Evolutionary conservation across 2,329 filamentous ascomycete genomes (phyloP).

Genomic region (Biscogniauxia sp.): DNA sequence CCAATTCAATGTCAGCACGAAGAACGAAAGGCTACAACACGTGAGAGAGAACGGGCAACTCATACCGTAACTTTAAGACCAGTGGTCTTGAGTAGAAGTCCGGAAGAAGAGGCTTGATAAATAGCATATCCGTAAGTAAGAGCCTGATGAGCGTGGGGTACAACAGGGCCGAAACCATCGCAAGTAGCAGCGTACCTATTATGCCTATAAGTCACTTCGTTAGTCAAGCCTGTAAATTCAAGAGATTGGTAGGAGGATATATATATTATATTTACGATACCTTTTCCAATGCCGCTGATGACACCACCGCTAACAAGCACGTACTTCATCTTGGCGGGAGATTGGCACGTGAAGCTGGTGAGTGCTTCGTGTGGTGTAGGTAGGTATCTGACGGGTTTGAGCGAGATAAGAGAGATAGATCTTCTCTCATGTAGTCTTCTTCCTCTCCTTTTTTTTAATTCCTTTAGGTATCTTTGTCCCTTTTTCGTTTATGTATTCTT

Average conservation of each 20-base stretch:
- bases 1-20: not conserved
- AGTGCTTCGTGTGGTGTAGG: not conserved
- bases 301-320: constrained; percentile 76
- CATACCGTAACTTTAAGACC: constrained; percentile 70
- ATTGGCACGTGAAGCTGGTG: not conserved
- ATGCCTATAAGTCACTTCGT: constrained; percentile 12
- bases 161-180: not conserved
- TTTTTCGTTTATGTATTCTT: too few relatives aligned
- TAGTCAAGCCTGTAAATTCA: not conserved
- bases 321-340: constrained; percentile 66
- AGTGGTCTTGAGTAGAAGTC: constrained; percentile 74
- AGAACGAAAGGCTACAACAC: constrained; percentile 62
- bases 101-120: constrained; percentile 67
- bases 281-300: constrained; percentile 28
- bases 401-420: not conserved
- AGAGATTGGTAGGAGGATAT: too few relatives aligned
- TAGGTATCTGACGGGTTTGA: not conserved
- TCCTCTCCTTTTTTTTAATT: too few relatives aligned
- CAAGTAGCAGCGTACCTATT: constrained; percentile 21
- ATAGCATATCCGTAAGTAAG: constrained; percentile 30
- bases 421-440: too few relatives aligned
- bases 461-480: too few relatives aligned
- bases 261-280: not conserved
- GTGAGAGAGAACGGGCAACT: constrained; percentile 57
- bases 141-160: not conserved